Evolutionary conservation across 1,139 yeast species (phyloP).

Genomic region (Debaryomycetaceae sp.): DNA sequence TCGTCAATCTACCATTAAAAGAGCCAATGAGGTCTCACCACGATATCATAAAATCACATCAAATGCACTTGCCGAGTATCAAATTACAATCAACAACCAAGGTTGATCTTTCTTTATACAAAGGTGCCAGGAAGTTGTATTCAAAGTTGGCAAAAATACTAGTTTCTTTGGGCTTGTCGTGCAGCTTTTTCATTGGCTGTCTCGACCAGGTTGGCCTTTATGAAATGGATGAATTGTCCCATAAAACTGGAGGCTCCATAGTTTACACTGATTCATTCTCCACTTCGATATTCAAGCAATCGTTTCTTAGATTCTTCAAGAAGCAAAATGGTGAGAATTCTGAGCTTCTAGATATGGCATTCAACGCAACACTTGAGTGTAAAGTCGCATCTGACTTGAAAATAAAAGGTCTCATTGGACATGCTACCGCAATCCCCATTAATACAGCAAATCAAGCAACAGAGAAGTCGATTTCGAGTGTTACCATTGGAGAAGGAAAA

Average conservation of each 20-base stretch:
- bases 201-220: conserved; percentile 65
- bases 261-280: conserved; percentile 63
- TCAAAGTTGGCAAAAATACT: conserved; percentile 38
- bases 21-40: conserved; percentile 60
- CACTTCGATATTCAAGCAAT: conserved; percentile 64
- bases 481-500: conserved; percentile 45
- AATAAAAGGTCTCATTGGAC: conserved; percentile 58
- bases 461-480: conserved; percentile 23
- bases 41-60: conserved; percentile 47
- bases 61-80: conserved; percentile 27
- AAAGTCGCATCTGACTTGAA: conserved; percentile 47
- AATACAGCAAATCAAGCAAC: conserved; percentile 23
- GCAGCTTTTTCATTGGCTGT: conserved; percentile 58
- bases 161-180: conserved; percentile 46
- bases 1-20: conserved; percentile 45
- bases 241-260: conserved; percentile 59
- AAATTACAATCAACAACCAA: conserved; percentile 25
- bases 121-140: conserved; percentile 41
- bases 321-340: conserved; percentile 27
- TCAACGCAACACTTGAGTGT: conserved; percentile 58
- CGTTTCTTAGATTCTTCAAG: conserved; percentile 51
- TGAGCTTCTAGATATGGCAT: conserved; percentile 44
- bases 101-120: conserved; percentile 30
- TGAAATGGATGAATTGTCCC: conserved; percentile 60
- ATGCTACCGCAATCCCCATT: conserved; percentile 43